phyloP scores from a whole-genome alignment of 495 filamentous ascomycete species.

The Melanomma pulvis-pyrius region DNA sequence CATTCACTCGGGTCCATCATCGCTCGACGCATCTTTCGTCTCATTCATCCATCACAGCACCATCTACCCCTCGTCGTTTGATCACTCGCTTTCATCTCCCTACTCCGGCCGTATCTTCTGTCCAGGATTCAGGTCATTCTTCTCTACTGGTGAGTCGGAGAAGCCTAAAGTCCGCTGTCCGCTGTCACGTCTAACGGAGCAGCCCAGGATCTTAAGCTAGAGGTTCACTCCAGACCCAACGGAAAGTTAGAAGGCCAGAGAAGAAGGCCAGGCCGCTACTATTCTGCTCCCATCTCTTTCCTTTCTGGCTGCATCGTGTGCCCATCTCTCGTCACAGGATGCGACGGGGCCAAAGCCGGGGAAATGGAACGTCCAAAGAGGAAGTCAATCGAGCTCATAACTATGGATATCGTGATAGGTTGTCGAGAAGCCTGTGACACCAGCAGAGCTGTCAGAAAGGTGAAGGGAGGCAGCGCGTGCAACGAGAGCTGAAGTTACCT shows the following conservation, averaged over 20 bases:
- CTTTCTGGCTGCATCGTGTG: too few relatives aligned
- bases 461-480: conserved; percentile 6
- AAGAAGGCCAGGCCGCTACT: background rate
- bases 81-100: background rate
- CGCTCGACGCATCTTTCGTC: too few relatives aligned
- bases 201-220: too few relatives aligned
- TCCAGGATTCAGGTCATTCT: background rate
- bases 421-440: background rate
- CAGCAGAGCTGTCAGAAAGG: background rate
- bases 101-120: background rate
- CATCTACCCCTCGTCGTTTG: background rate
- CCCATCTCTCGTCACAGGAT: background rate
- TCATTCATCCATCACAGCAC: too few relatives aligned
- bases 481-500: background rate
- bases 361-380: background rate
- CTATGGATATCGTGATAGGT: background rate
- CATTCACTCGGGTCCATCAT: background rate
- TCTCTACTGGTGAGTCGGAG: background rate
- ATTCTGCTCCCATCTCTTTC: background rate
- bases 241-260: background rate
- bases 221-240: too few relatives aligned
- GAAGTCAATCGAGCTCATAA: background rate
- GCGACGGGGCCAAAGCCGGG: background rate
- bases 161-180: background rate
- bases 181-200: background rate